Base-by-base conservation (phyloP, 2,329 filamentous ascomycete genomes). In the Coleophoma crateriformis region DNA sequence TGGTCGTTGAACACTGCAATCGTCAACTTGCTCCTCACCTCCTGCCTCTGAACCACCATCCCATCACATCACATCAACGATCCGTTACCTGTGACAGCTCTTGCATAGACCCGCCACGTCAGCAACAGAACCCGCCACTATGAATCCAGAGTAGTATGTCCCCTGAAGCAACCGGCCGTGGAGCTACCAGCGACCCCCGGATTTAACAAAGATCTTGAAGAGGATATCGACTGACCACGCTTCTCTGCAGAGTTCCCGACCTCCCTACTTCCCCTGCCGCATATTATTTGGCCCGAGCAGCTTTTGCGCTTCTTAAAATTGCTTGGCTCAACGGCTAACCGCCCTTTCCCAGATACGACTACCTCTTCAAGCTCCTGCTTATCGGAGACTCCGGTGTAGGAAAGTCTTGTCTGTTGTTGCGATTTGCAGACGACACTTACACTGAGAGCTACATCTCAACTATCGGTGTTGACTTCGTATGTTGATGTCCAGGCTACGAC, bases 351-450 rank as follows among this genome's bases (percentile, higher is more conserved):
- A 97, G 94, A 94, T 99, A 99, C 88, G 94, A 99, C 73, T 99
- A 99, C 74, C 90, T 99, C 68, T 99, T 99, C 85, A 99, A 99
- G 85, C 90, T 99, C 61, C 89, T 99, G 74, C 92, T 99, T 79
- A 99, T 99, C 84, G 94, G 94, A 75, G 94, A 99, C 73, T 99
- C 94, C 72, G 94, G 94, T 84, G 94, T 99, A 68, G 94, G 94
- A 87, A 99, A 99, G 87, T 99, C 94, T 68, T 99, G 94, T 76
- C 73, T 99, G 77, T 81, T 99, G 62, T 81, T 99, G 69, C 90
- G 94, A 77, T 99, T 99, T 69, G 94, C 94, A 68, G 94, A 96
- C 70, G 91, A 96, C 68, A 97, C 94, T 72, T 99, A 97, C 79
- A 99, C 94, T 54, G 94, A 97, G 78, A 95, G 89, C 71, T 99